Evolutionary conservation across 208 protist species (phyloP).

Genomic region (Porcisia hertigi): DNA sequence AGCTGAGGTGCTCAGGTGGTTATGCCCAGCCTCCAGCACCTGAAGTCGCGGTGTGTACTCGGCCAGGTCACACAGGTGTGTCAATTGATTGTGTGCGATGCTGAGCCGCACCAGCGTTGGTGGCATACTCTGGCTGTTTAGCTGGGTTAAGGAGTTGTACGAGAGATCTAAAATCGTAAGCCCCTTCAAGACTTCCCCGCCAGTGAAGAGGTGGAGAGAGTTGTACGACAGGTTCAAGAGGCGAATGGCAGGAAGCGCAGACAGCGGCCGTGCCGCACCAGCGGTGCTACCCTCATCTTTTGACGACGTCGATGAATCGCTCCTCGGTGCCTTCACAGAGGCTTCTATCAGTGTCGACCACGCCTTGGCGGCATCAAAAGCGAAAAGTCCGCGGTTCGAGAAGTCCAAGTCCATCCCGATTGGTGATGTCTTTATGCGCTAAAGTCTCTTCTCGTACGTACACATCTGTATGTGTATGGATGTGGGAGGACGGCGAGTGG

Average conservation of each 20-base stretch:
- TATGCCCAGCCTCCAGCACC: conserved; percentile 65
- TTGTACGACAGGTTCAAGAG: conserved; percentile 77
- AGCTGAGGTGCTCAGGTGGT: conserved; percentile 51
- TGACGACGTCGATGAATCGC: neutral
- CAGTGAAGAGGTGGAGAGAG: conserved; percentile 63
- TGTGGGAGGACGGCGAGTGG: too few relatives aligned
- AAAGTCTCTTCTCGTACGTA: neutral
- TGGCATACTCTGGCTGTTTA: conserved; percentile 47
- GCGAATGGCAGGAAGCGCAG: conserved; percentile 32
- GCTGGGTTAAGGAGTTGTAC: conserved; percentile 59
- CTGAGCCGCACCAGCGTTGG: conserved; percentile 45
- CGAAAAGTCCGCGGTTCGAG: conserved; percentile 63
- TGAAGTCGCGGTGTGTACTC: conserved; percentile 44
- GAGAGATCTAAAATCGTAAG: conserved; percentile 65
- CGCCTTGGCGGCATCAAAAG: conserved; percentile 63
- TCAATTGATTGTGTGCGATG: conserved; percentile 60
- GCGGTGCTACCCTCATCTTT: neutral
- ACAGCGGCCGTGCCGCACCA: neutral
- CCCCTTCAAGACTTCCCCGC: conserved; percentile 43
- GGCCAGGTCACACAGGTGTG: conserved; percentile 38
- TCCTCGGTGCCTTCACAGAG: neutral
- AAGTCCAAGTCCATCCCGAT: conserved; percentile 72
- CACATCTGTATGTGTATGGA: neutral
- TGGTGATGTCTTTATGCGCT: neutral
- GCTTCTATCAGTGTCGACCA: conserved; percentile 4